Evolutionary conservation across 306 rosid species (phyloP), one percentile per base, ranked within the genome.

Genomic region (Sicyos baderoa): DNA sequence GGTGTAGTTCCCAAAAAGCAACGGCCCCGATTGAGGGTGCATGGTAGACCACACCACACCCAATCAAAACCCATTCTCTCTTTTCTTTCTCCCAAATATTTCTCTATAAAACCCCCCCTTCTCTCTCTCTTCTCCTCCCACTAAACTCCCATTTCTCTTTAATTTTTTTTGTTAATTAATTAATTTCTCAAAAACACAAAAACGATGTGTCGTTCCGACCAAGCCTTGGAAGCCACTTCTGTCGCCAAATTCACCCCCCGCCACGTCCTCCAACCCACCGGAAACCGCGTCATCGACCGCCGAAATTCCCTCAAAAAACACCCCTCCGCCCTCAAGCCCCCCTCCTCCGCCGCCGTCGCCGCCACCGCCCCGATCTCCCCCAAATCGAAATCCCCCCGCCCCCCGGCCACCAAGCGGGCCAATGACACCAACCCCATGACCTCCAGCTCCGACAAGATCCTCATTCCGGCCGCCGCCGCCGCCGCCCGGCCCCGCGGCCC

Each of bases 261-360:
- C 40, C 89, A 85, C 1, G 96, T 90, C 51, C 96, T 94, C 72
- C 99, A 94, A 71, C 99, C 97, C 10, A 88, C 91, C 16, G 84
- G 89, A 29, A 93, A 89, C 57, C 84, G 89, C 8, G 88, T 86
- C 74, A 86, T 89, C 3, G 95, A 92, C 25, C 76, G 93, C 70
- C 76, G 79, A 58, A 86, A 81, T 54, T 82, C 96, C 1, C 79
- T 86, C 12, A 93, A 86, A 81, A 93, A 86, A 82, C 42, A 25
- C 37, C 29, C 78, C 17, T 9, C 83, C 44, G 8, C 44, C 4
- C 80, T 82, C 47, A 76, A 73, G 22, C 65, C 91, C 54, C 83
- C 81, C 21, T 61, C 83, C 40, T 1, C 59, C 64, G 3, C 84
- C 84, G 64, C 79, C 82, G 67, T 2, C 49, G 29, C 3, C 1